Percentiles rank a stretch among this genome's conserved stretches.
Conservation (phyloP, 1,284 basidiomycete genomes). For the Coniophora puteana region DNA sequence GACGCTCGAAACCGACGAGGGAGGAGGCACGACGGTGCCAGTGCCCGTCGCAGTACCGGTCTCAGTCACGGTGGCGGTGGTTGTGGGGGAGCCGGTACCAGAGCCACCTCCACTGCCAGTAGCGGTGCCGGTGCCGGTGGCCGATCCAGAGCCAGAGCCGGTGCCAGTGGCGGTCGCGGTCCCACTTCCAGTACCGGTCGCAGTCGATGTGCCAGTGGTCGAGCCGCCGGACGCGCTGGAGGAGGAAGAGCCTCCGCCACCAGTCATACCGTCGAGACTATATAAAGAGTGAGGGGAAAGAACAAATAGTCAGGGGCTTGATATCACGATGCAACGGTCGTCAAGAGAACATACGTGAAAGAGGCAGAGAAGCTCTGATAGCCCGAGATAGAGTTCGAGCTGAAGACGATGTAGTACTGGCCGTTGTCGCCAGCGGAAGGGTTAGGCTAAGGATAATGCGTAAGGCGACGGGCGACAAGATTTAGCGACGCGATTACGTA, state of each 20-base stretch:
- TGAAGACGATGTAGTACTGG: constrained; percentile 52
- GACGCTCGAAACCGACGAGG: constrained; percentile 3
- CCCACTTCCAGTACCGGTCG: constrained; percentile 1
- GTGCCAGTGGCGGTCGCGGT: constrained; percentile 2
- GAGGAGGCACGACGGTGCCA: constrained; percentile 3
- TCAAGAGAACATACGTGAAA: no score
- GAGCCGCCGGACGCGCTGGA: constrained; percentile 35
- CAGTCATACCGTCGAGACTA: constrained; percentile 53
- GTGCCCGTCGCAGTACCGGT: constrained; percentile 1
- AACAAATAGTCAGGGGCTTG: constrained; percentile 4
- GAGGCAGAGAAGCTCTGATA: constrained; percentile 50
- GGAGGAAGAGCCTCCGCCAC: constrained; percentile 11
- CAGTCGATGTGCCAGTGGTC: constrained; percentile 8
- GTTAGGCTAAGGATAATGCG: constrained; percentile 12
- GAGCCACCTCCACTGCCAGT: constrained; percentile 4
- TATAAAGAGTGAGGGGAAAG: constrained; percentile 4
- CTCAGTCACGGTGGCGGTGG: neutral
- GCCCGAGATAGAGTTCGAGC: constrained; percentile 33
- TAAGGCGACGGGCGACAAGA: neutral
- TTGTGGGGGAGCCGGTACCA: constrained; percentile 10
- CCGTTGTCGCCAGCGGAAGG: constrained; percentile 16
- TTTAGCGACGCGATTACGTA: constrained; percentile 13
- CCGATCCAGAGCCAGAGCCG: neutral
- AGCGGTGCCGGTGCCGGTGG: constrained; percentile 15
- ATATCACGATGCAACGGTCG: constrained; percentile 15